Evolutionary conservation across 345 rosid genomes (phyloP), one percentile per base, ranked within the genome.

Genomic region (Populus simonii): DNA sequence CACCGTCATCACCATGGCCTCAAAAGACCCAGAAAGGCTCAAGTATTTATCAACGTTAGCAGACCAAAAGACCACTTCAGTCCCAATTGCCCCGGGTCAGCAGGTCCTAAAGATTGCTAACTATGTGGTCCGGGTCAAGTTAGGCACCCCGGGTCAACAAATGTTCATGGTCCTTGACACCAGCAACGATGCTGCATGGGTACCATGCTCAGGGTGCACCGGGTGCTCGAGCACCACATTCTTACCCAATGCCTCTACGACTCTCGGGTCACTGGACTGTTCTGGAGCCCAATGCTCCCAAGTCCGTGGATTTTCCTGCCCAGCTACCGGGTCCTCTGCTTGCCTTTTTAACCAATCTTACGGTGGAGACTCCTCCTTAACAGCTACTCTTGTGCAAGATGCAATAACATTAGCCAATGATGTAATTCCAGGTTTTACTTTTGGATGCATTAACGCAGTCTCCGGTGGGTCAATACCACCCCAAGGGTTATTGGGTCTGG

Each of bases 111-210:
- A 80, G 81, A 72, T 83, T 10, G 88, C 83, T 62, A 92, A 91
- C 85, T 94, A 94, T 72, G 87, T 94, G 9, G 92, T 92, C 66
- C 89, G 87, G 78, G 93, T 86, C 80, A 88, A 83, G 72, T 75
- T 94, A 13, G 98, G 97, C 18, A 91, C 92, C 20, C 97, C 97
- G 16, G 92, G 91, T 68, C 97, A 94, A 76, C 78, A 84, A 25
- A 84, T 92, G 92, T 87, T 84, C 80, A 92, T 92, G 98, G 96
- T 94, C 43, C 85, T 94, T 7, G 97, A 94, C 82, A 92, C 92
- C 4, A 91, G 98, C 73, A 85, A 81, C 75, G 93, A 94, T 76
- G 89, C 75, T 35, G 88, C 94, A 13, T 92, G 96, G 96, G 85
- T 85, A 67, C 97, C 97, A 1, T 92, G 98, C 82, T 80, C 91